Evolutionary conservation across 768 basidiomycete genomes (phyloP).

Genomic region (Tylopilus plumbeoviolaceoides): DNA sequence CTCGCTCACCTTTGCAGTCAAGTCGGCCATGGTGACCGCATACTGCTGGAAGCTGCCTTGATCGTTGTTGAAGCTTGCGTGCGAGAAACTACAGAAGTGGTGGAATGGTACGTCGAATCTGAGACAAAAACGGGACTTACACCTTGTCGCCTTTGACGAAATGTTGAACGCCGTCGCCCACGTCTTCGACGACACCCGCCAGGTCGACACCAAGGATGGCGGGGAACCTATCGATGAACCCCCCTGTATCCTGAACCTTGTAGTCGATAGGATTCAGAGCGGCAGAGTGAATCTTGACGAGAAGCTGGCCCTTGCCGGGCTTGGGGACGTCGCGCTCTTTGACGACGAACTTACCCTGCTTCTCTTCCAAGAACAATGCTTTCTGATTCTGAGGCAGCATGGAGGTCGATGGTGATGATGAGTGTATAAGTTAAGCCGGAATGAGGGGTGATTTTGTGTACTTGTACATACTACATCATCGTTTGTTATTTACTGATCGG

Average conservation of each 20-base stretch:
- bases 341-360: constrained; percentile 30
- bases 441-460: constrained; percentile 2
- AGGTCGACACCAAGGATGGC: constrained; percentile 34
- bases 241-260: constrained; percentile 31
- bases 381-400: constrained; percentile 29
- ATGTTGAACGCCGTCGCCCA: constrained; percentile 35
- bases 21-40: constrained; percentile 29
- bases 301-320: constrained; percentile 37
- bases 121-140: constrained; percentile 19
- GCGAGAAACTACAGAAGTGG: constrained; percentile 13
- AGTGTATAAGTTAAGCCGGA: constrained; percentile 11
- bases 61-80: constrained; percentile 31
- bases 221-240: constrained; percentile 33
- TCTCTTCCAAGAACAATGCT: constrained; percentile 25
- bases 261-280: constrained; percentile 49
- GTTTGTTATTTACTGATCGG: constrained; percentile 26
- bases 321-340: constrained; percentile 23
- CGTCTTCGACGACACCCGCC: constrained; percentile 36
- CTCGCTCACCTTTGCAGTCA: constrained; percentile 34
- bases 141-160: constrained; percentile 40
- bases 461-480: constrained; percentile 13
- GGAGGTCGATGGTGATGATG: constrained; percentile 1
- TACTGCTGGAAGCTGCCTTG: constrained; percentile 39
- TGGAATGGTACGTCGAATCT: not conserved
- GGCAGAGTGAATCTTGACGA: constrained; percentile 37